phyloP scores from a whole-genome alignment of 1,284 basidiomycete species.

The Austroboletus novae-zelandiae region DNA sequence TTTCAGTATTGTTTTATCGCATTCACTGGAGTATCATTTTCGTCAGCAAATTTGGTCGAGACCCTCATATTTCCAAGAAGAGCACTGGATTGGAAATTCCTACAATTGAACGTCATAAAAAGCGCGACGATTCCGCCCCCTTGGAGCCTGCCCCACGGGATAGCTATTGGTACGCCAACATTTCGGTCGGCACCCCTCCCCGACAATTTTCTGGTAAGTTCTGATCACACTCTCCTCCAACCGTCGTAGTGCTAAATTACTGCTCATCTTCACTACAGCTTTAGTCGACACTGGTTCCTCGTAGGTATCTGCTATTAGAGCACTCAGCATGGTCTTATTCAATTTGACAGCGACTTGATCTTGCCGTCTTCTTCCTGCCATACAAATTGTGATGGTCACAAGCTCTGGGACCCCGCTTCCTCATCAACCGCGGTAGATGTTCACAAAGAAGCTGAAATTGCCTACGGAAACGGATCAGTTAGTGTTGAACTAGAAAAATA shows the following conservation, averaged over 20 bases:
- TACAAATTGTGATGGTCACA: conserved; percentile 30
- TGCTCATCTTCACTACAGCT: conserved; percentile 16
- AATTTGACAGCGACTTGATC: conserved; percentile 16
- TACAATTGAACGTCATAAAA: not conserved
- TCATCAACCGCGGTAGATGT: conserved; percentile 38
- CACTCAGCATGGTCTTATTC: not conserved
- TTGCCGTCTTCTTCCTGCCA: conserved; percentile 19
- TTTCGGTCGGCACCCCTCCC: conserved; percentile 35
- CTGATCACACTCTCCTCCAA: not conserved
- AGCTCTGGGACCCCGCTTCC: conserved; percentile 30
- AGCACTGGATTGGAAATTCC: conserved; percentile 15
- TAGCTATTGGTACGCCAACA: conserved; percentile 26
- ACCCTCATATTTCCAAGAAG: conserved; percentile 10
- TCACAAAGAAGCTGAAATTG: conserved; percentile 4
- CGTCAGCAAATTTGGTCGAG: conserved; percentile 11
- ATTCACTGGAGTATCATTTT: not conserved
- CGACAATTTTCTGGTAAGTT: conserved; percentile 13
- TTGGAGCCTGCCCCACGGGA: conserved; percentile 22
- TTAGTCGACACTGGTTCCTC: conserved; percentile 38
- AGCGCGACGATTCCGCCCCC: conserved; percentile 3
- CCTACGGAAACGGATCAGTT: conserved; percentile 54
- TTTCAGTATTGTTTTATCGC: not conserved
- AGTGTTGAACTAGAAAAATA: conserved; percentile 48
- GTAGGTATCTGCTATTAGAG: conserved; percentile 4
- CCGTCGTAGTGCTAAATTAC: not conserved